A percentile compares a stretch with the other conserved stretches of the same genome.
These are phyloP conservation scores for Pterulicium gracile DNA, from an alignment of 1,284 basidiomycete species.

Conservation along the genomic window DNA sequence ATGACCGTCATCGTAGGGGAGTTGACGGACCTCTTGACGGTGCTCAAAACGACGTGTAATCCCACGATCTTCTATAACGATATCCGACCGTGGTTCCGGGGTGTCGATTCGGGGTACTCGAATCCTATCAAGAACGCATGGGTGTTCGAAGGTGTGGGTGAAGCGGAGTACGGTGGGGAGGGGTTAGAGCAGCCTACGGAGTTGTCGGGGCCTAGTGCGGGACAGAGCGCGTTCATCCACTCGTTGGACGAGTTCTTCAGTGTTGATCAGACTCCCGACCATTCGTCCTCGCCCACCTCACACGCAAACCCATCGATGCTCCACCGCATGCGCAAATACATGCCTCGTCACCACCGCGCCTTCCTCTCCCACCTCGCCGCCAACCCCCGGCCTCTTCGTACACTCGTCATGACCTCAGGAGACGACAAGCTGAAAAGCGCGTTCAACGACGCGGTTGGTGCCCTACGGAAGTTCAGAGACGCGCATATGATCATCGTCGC, in stretches of 20 bases:
- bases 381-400: conserved; percentile 47
- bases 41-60: conserved; percentile 65
- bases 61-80: conserved; percentile 77
- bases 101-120: conserved; percentile 47
- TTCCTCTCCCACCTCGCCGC: conserved; percentile 79
- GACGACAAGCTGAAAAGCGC: conserved; percentile 35
- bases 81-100: conserved; percentile 90
- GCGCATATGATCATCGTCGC: conserved; percentile 83
- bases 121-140: conserved; percentile 52
- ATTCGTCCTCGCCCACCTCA: not conserved
- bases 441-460: conserved; percentile 66
- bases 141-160: conserved; percentile 72
- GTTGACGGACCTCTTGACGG: conserved; percentile 48
- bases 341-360: conserved; percentile 84
- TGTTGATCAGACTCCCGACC: conserved; percentile 33
- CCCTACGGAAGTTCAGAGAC: conserved; percentile 77
- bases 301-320: conserved; percentile 42
- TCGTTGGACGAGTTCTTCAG: conserved; percentile 87
- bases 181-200: conserved; percentile 43
- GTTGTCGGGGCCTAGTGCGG: conserved; percentile 83
- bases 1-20: conserved; percentile 62
- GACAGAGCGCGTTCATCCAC: conserved; percentile 84
- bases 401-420: conserved; percentile 28
- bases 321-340: conserved; percentile 77
- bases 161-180: conserved; percentile 35